phyloP scores from a whole-genome alignment of 2,329 filamentous ascomycete species.

The Nemania sp. region DNA sequence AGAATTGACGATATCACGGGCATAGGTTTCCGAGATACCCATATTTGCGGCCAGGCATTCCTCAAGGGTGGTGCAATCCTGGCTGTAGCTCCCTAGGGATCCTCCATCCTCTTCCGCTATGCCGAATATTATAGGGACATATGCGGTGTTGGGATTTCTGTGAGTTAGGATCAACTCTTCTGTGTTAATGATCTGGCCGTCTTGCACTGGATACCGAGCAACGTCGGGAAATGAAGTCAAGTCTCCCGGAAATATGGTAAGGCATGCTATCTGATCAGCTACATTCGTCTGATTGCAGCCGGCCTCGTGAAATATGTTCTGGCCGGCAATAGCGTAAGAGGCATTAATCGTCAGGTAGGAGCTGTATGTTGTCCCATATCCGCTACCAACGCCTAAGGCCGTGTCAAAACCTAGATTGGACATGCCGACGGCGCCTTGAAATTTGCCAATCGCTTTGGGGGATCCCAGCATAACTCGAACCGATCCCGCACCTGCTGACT shows the following conservation, averaged over 20 bases:
- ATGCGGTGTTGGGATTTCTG: slow-evolving; percentile 47
- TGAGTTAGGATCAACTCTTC: slow-evolving; percentile 53
- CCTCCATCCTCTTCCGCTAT: slow-evolving; percentile 58
- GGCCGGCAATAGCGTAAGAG: slow-evolving; percentile 51
- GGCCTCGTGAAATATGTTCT: slow-evolving; percentile 55
- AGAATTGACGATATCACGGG: no score
- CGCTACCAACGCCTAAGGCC: no score
- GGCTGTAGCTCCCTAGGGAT: slow-evolving; percentile 54
- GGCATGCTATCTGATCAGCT: slow-evolving; percentile 54
- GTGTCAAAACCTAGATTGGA: slow-evolving; percentile 48
- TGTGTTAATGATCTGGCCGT: slow-evolving; percentile 56
- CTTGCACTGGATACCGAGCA: slow-evolving; percentile 59
- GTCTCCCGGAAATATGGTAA: slow-evolving; percentile 49
- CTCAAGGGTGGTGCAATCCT: slow-evolving; percentile 37
- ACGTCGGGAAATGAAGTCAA: slow-evolving; percentile 46
- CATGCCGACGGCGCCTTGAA: slow-evolving; percentile 50
- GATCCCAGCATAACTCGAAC: slow-evolving; percentile 54
- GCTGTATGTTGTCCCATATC: slow-evolving; percentile 61
- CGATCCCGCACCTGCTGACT: slow-evolving; percentile 57
- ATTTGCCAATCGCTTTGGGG: slow-evolving; percentile 51
- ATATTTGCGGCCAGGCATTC: slow-evolving; percentile 42
- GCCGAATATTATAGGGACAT: slow-evolving; percentile 59
- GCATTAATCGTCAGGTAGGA: slow-evolving; percentile 60
- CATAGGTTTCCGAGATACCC: no score
- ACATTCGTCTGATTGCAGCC: slow-evolving; percentile 56